phyloP scores from a whole-genome alignment of 2,329 filamentous ascomycete species.

The Harringtonia aguacate region DNA sequence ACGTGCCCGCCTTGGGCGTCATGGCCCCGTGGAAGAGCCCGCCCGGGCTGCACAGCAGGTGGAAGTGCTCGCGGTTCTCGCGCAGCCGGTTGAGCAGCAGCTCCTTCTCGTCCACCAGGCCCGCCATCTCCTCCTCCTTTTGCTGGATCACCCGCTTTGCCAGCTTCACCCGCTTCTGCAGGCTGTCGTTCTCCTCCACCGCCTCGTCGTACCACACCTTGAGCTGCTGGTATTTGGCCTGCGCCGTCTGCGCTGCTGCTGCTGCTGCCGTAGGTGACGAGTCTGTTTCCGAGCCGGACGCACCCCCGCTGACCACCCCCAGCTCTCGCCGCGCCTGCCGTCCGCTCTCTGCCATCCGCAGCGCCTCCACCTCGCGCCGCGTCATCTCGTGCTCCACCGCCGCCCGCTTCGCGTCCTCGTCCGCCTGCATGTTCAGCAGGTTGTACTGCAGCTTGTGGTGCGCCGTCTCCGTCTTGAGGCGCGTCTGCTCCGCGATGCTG shows the following conservation, averaged over 20 bases:
- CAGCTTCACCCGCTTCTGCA: slow-evolving; percentile 55
- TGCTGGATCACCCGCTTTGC: slow-evolving; percentile 72
- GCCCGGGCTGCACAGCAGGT: slow-evolving; percentile 65
- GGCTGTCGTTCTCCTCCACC: slow-evolving; percentile 51
- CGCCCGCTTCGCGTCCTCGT: slow-evolving; percentile 75
- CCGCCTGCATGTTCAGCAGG: slow-evolving; percentile 71
- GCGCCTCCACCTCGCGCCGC: slow-evolving; percentile 75
- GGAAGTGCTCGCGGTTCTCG: slow-evolving; percentile 82
- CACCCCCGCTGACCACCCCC: too few relatives aligned
- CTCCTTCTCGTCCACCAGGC: slow-evolving; percentile 64
- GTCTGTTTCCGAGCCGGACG: too few relatives aligned
- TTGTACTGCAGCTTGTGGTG: slow-evolving; percentile 88
- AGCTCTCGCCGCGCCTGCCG: slow-evolving; percentile 47
- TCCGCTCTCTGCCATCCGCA: slow-evolving; percentile 63
- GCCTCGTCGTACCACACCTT: slow-evolving; percentile 56
- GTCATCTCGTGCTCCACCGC: slow-evolving; percentile 88
- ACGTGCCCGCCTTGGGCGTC: slow-evolving; percentile 38
- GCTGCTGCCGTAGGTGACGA: too few relatives aligned
- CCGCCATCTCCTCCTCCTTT: slow-evolving; percentile 62
- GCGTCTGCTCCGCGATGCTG: slow-evolving; percentile 44
- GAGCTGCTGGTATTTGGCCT: slow-evolving; percentile 48
- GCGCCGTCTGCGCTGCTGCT: slow-evolving; percentile 37
- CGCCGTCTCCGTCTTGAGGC: slow-evolving; percentile 69
- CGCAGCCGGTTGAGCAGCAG: slow-evolving; percentile 74
- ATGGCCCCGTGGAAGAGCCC: slow-evolving; percentile 53